These are phyloP conservation scores for Saccharomycopsis guyanensis DNA, from an alignment of 805 yeast genomes.

Conservation along the genomic window DNA sequence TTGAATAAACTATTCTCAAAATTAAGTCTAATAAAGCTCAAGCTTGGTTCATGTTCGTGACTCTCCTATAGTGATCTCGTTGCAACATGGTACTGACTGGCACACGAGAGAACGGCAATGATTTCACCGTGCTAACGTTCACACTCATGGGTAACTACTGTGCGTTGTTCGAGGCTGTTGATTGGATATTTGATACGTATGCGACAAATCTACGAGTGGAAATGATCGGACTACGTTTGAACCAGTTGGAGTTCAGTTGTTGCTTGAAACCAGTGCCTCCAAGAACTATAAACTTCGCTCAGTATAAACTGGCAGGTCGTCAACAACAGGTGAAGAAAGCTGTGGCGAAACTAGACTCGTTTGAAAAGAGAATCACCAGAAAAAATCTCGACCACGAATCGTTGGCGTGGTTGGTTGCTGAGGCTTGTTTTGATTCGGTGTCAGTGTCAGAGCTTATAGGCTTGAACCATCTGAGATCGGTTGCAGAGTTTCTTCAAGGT, in stretches of 20 bases:
- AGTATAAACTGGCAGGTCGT: not conserved
- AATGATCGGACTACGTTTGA: not conserved
- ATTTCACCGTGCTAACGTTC: not conserved
- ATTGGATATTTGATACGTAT: not conserved
- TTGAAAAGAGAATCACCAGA: not conserved
- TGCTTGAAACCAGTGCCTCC: not conserved
- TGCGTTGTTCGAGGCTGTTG: not conserved
- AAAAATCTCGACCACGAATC: not conserved
- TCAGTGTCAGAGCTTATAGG: not conserved
- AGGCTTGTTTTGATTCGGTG: not conserved
- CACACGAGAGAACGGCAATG: no score
- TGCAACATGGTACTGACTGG: no score
- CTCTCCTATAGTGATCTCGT: no score
- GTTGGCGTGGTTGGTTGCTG: not conserved
- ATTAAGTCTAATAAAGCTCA: no score
- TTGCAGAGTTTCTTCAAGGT: no score
- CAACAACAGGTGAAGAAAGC: not conserved
- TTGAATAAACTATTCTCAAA: no score
- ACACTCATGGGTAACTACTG: not conserved
- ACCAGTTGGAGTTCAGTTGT: not conserved
- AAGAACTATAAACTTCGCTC: not conserved
- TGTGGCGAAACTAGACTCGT: not conserved
- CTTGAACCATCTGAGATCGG: no score
- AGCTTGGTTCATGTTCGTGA: no score
- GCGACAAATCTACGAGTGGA: not conserved